Base-by-base conservation (phyloP, 2,329 filamentous ascomycete genomes). In the Aspergillus glaucus region DNA sequence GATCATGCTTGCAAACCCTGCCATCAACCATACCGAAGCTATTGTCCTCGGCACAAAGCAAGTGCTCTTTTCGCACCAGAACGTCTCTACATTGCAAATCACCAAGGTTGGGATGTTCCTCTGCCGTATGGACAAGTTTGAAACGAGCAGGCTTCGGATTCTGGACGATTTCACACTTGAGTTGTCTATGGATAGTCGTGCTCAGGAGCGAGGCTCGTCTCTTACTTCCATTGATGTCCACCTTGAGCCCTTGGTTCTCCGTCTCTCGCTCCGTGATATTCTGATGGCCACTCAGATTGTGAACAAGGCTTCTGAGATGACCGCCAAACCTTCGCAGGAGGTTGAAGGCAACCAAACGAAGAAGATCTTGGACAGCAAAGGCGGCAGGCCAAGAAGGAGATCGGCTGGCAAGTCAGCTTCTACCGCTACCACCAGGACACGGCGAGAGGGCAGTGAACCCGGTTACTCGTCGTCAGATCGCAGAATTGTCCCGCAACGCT, bases 81-180 rank as follows among this genome's bases (percentile, higher is more conserved):
- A 97, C 72, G 88, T 92, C 7, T 79, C 94, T 58, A 96, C 93
- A 1, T 79, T 99, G 63, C 92, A 98, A 63, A 83, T 98, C 2
- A 91, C 89, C 6, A 85, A 97, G 62, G 81, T 97, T 46, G 93
- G 93, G 58, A 98, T 99, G 93, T 99, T 96, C 67, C 71, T 98
- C 28, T 98, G 94, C 64, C 87, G 93, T 10, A 98, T 99, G 93
- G 94, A 99, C 68, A 88, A 85, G 54, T 97, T 97, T 58, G 92
- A 98, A 58, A 90, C 87, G 3, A 91, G 86, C 37, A 83, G 89
- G 34, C 78, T 98, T 43, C 84, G 93, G 15, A 95, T 99, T 52
- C 81, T 99, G 28, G 94, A 99, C 63, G 91, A 98, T 68, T 98
- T 98, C 66, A 95, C 90, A 2, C 76, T 97, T 8, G 87, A 93